Percentiles rank a stretch among this genome's conserved stretches.
Conservation (phyloP, 2,329 filamentous ascomycete species). For the Cladosporium sp. region DNA sequence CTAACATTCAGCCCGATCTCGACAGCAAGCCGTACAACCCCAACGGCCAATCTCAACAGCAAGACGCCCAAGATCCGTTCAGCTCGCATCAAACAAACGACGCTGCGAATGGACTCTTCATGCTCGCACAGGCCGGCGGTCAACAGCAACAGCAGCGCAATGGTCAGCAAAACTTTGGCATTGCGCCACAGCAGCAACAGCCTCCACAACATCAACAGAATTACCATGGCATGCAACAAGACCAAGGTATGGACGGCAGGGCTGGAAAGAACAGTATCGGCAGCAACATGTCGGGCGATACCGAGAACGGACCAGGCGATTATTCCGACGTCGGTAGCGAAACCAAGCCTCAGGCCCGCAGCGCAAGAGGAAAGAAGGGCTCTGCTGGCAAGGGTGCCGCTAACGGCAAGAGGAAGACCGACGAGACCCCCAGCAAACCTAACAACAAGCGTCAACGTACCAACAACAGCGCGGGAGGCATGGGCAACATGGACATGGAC, state of each 20-base stretch:
- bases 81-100: conserved; percentile 88
- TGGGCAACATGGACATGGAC: conserved; percentile 35
- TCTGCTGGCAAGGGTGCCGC: conserved; percentile 46
- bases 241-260: conserved; percentile 24
- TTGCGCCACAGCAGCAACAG: conserved; percentile 26
- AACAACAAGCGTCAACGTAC: conserved; percentile 69
- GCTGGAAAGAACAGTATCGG: conserved; percentile 48
- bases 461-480: conserved; percentile 35
- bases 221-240: conserved; percentile 28
- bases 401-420: conserved; percentile 73
- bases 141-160: conserved; percentile 44
- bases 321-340: conserved; percentile 65
- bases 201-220: conserved; percentile 46
- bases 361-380: conserved; percentile 63
- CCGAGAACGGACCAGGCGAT: conserved; percentile 52
- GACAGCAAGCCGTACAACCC: conserved; percentile 51
- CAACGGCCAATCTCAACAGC: conserved; percentile 42
- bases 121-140: conserved; percentile 71
- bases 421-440: conserved; percentile 64
- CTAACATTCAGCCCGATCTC: conserved; percentile 35
- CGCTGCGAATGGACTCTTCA: conserved; percentile 88
- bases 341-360: conserved; percentile 60
- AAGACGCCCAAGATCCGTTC: conserved; percentile 58
- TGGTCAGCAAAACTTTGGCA: conserved; percentile 48
- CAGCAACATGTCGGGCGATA: conserved; percentile 56